Percentiles rank a stretch among this genome's conserved stretches.
phyloP scores from a whole-genome alignment of 306 rosid species.

The Mucuna pruriens region DNA sequence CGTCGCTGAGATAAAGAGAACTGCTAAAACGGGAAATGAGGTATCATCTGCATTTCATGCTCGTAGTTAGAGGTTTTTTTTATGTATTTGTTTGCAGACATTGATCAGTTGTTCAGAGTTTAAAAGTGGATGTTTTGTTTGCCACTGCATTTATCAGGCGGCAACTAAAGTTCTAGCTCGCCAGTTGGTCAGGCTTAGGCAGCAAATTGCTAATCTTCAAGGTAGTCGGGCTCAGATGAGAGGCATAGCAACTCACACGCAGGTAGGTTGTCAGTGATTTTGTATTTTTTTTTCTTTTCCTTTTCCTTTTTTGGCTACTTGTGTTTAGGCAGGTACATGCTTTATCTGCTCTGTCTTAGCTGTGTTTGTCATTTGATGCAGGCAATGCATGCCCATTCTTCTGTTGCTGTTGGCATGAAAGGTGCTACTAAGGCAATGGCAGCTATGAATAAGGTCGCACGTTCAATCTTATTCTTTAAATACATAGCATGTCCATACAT shows the following conservation, averaged over 20 bases:
- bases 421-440: constrained; percentile 92
- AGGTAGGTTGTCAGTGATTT: constrained; percentile 54
- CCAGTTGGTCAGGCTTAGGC: constrained; percentile 92
- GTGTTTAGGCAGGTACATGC: neutral
- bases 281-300: neutral
- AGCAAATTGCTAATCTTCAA: constrained; percentile 93
- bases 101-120: neutral
- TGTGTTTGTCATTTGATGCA: constrained; percentile 48
- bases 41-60: constrained; percentile 46
- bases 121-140: constrained; percentile 29
- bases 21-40: constrained; percentile 97
- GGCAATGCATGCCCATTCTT: constrained; percentile 93
- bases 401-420: constrained; percentile 95
- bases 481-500: neutral
- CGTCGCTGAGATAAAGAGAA: constrained; percentile 93
- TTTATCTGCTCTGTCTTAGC: constrained; percentile 34
- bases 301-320: neutral
- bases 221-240: constrained; percentile 99
- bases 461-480: neutral
- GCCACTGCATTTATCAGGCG: constrained; percentile 55
- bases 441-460: constrained; percentile 82
- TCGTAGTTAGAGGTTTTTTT: neutral
- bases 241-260: constrained; percentile 98
- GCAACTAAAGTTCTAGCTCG: constrained; percentile 95
- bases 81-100: neutral